phyloP scores from a whole-genome alignment of 1,284 basidiomycete genomes.

The Boletus coffeatus region DNA sequence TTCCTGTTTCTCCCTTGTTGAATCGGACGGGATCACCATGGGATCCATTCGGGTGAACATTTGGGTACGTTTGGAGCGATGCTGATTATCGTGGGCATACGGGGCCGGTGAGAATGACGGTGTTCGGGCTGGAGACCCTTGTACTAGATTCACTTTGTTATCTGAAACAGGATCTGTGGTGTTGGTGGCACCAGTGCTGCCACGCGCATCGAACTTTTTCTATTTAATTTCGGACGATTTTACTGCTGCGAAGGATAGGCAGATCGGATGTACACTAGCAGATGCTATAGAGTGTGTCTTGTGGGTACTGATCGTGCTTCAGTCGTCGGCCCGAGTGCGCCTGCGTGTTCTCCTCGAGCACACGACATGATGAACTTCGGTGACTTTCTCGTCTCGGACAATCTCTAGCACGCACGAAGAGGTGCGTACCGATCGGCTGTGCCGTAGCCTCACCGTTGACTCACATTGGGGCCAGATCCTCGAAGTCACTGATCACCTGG shows the following conservation, averaged over 20 bases:
- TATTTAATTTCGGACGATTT: conserved; percentile 9
- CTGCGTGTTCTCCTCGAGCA: neutral
- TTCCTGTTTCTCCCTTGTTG: neutral
- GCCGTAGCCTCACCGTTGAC: neutral
- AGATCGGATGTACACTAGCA: neutral
- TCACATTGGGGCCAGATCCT: conserved; percentile 47
- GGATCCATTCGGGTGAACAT: conserved; percentile 1
- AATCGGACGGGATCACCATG: neutral
- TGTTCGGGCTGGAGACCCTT: neutral
- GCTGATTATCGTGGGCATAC: neutral
- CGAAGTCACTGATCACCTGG: conserved; percentile 87
- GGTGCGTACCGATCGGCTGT: conserved; percentile 34
- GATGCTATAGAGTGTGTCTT: neutral
- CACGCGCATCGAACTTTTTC: neutral
- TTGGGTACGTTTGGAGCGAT: neutral
- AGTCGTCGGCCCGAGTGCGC: neutral
- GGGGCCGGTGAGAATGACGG: neutral
- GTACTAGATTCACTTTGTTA: neutral
- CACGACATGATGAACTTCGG: neutral
- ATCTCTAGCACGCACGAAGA: conserved; percentile 49
- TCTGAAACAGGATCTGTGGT: conserved; percentile 4
- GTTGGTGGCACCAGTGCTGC: neutral
- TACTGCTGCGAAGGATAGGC: neutral
- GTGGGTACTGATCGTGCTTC: too few relatives aligned
- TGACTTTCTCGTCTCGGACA: neutral